Conservation (phyloP, 225 moss, liverwort and hornwort species). For the Neckera pumila region DNA sequence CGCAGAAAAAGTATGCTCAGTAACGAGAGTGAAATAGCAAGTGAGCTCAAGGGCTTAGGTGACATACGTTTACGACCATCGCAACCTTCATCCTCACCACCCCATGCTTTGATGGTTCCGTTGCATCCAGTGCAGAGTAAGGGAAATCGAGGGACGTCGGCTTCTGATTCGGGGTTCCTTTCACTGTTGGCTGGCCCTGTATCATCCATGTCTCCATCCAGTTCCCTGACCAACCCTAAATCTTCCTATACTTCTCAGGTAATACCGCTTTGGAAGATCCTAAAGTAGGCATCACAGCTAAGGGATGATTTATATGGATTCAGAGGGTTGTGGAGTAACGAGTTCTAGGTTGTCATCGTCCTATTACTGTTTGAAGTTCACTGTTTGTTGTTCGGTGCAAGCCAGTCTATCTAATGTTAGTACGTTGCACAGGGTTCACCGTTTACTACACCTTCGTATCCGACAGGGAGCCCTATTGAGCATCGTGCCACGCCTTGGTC, state of each 20-base stretch:
- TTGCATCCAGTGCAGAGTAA: conserved; percentile 52
- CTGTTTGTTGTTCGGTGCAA: neutral
- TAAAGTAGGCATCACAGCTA: neutral
- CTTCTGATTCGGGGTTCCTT: conserved; percentile 37
- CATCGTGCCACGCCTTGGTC: conserved; percentile 43
- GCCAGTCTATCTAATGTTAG: neutral
- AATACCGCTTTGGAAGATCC: neutral
- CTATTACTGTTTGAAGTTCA: neutral
- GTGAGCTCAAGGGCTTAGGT: conserved; percentile 22
- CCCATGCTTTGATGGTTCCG: conserved; percentile 71
- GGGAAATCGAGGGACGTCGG: conserved; percentile 22
- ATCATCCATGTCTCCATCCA: conserved; percentile 37
- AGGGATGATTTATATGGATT: neutral
- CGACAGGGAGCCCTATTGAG: conserved; percentile 39
- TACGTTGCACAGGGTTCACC: conserved; percentile 29
- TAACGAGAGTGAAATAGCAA: conserved; percentile 14
- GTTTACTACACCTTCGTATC: conserved; percentile 26
- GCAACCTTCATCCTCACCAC: conserved; percentile 28
- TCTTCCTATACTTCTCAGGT: conserved; percentile 40
- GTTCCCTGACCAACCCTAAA: conserved; percentile 11
- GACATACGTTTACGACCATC: conserved; percentile 44
- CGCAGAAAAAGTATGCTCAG: conserved; percentile 8
- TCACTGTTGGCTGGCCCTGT: conserved; percentile 50
- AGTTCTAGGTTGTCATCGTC: neutral
- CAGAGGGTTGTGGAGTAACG: neutral